These are phyloP conservation scores for Theileria equi DNA, from an alignment of 169 alveolate genomes.

Conservation along the genomic window DNA sequence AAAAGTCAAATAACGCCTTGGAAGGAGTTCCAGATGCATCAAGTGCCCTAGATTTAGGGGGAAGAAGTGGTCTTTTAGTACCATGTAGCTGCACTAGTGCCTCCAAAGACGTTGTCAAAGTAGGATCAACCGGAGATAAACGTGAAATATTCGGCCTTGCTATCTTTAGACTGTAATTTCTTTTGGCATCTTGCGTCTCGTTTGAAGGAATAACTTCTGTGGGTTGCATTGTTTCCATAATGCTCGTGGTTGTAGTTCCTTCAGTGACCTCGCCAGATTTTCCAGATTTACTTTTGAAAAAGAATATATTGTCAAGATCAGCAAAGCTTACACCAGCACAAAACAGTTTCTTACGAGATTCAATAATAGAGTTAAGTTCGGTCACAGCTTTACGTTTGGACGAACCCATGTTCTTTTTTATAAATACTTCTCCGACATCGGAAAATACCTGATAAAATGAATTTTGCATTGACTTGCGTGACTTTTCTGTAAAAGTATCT, in stretches of 20 bases:
- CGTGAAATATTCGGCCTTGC: constrained; percentile 38
- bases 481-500: constrained; percentile 51
- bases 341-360: constrained; percentile 35
- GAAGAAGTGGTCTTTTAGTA: constrained; percentile 38
- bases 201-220: neutral
- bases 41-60: constrained; percentile 39
- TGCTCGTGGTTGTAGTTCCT: neutral
- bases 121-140: constrained; percentile 35
- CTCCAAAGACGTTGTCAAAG: constrained; percentile 22
- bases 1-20: constrained; percentile 59
- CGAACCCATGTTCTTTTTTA: constrained; percentile 21
- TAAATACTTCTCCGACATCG: constrained; percentile 33
- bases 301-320: constrained; percentile 37
- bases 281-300: neutral
- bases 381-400: constrained; percentile 29
- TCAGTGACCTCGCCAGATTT: neutral
- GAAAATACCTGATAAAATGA: constrained; percentile 20
- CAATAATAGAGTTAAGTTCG: constrained; percentile 25
- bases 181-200: neutral
- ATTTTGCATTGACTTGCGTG: neutral
- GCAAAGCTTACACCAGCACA: constrained; percentile 51
- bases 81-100: constrained; percentile 34
- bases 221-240: no score
- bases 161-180: constrained; percentile 12
- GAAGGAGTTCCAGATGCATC: constrained; percentile 61